phyloP scores from a whole-genome alignment of 805 yeast species.

The Pichia nakasei region DNA sequence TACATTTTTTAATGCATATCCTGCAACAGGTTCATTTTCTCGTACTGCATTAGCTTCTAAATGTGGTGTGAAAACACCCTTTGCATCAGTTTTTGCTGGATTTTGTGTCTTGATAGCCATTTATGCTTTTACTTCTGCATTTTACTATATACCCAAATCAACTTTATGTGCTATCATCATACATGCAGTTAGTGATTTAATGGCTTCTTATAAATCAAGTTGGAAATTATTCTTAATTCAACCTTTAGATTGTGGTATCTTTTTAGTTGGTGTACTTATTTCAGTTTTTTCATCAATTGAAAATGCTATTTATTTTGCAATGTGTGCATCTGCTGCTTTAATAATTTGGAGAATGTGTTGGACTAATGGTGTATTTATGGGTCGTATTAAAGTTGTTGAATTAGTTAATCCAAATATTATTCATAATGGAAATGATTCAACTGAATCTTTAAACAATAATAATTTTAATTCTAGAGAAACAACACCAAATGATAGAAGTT shows the following conservation, averaged over 20 bases:
- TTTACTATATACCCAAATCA: constrained; percentile 85
- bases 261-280: constrained; percentile 60
- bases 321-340: constrained; percentile 71
- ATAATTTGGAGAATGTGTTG: constrained; percentile 66
- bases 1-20: constrained; percentile 86
- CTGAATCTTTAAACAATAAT: constrained; percentile 13
- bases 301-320: constrained; percentile 85
- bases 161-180: constrained; percentile 78
- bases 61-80: constrained; percentile 93
- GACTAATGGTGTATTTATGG: constrained; percentile 78
- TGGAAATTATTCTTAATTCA: constrained; percentile 60
- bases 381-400: constrained; percentile 63
- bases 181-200: constrained; percentile 86
- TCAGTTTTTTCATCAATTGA: constrained; percentile 76
- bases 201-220: constrained; percentile 60
- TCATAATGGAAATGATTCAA: background rate
- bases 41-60: constrained; percentile 89
- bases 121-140: constrained; percentile 73
- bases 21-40: constrained; percentile 92
- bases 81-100: constrained; percentile 88
- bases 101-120: constrained; percentile 77
- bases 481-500: constrained; percentile 1
- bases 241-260: constrained; percentile 68
- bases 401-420: constrained; percentile 50
- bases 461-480: background rate